These are phyloP conservation scores for Malbranchea zuffiana DNA, from an alignment of 2,329 filamentous ascomycete species.

Conservation along the genomic window DNA sequence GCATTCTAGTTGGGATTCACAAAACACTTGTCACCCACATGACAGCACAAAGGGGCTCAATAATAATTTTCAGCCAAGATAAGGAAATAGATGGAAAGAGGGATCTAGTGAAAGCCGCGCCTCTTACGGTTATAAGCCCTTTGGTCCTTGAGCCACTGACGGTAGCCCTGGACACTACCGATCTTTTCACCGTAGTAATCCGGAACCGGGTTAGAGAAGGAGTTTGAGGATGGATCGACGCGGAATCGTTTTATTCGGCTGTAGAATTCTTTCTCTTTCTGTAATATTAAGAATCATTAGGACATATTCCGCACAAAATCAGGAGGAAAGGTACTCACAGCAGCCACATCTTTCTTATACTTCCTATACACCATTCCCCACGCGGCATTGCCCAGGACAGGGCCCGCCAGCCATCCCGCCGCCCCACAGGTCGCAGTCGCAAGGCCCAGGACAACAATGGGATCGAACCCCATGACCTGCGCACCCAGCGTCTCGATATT, in stretches of 20 bases:
- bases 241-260: slow-evolving; percentile 81
- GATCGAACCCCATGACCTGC: slow-evolving; percentile 72
- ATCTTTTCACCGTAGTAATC: slow-evolving; percentile 99
- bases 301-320: not conserved
- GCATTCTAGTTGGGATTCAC: no score
- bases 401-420: slow-evolving; percentile 81
- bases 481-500: slow-evolving; percentile 55
- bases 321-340: slow-evolving; percentile 39
- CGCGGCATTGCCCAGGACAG: slow-evolving; percentile 64
- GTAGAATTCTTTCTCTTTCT: slow-evolving; percentile 94
- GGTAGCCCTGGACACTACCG: slow-evolving; percentile 78
- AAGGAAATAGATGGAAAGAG: not conserved
- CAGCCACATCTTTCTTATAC: slow-evolving; percentile 59
- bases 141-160: slow-evolving; percentile 96
- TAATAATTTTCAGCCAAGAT: no score
- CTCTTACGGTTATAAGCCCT: slow-evolving; percentile 92
- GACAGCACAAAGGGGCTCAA: no score
- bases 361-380: slow-evolving; percentile 68
- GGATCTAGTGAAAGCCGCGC: slow-evolving; percentile 28
- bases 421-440: slow-evolving; percentile 65
- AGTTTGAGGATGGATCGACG: slow-evolving; percentile 81
- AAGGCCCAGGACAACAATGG: slow-evolving; percentile 72
- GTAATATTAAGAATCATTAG: slow-evolving; percentile 9
- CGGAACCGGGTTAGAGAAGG: slow-evolving; percentile 81
- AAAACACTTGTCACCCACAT: no score